These are phyloP conservation scores for Exophiala sp. DNA, from an alignment of 2,329 filamentous ascomycete species.

Conservation along the genomic window DNA sequence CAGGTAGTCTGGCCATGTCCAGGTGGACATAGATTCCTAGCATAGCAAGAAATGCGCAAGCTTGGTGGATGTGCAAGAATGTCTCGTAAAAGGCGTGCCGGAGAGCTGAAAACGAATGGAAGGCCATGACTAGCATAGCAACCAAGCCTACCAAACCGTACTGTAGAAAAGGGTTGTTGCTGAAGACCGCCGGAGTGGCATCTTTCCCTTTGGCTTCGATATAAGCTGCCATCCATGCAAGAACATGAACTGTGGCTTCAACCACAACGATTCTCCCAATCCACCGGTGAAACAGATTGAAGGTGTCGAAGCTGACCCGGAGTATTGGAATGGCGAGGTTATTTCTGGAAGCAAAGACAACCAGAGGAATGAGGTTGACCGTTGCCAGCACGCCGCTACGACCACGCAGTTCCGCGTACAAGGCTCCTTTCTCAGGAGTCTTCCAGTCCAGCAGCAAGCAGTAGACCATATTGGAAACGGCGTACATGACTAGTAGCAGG, in stretches of 20 bases:
- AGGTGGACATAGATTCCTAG: conserved; percentile 46
- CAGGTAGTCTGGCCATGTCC: conserved; percentile 39
- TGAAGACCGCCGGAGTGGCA: conserved; percentile 35
- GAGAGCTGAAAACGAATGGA: conserved; percentile 45
- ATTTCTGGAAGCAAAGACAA: conserved; percentile 86
- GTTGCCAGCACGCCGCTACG: conserved; percentile 79
- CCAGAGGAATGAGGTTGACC: conserved; percentile 86
- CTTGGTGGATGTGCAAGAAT: conserved; percentile 47
- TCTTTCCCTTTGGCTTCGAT: conserved; percentile 61
- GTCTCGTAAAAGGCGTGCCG: conserved; percentile 48
- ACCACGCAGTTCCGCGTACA: conserved; percentile 79
- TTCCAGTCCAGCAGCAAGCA: conserved; percentile 51
- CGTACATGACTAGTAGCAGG: conserved; percentile 63
- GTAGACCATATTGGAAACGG: conserved; percentile 73
- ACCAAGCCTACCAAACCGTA: conserved; percentile 45
- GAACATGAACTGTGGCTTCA: conserved; percentile 67
- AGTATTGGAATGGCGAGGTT: conserved; percentile 82
- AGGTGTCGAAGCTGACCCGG: conserved; percentile 90
- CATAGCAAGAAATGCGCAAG: conserved; percentile 42
- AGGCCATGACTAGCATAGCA: conserved; percentile 38
- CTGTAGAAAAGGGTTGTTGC: conserved; percentile 39
- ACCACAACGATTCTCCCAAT: conserved; percentile 71
- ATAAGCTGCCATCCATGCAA: conserved; percentile 75
- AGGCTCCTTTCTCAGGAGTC: conserved; percentile 46
- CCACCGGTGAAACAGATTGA: conserved; percentile 87